Percentiles rank a stretch among this genome's conserved stretches.
Evolutionary conservation across 257 asterid genomes (phyloP).

Genomic region (Primulina huaijiensis): DNA sequence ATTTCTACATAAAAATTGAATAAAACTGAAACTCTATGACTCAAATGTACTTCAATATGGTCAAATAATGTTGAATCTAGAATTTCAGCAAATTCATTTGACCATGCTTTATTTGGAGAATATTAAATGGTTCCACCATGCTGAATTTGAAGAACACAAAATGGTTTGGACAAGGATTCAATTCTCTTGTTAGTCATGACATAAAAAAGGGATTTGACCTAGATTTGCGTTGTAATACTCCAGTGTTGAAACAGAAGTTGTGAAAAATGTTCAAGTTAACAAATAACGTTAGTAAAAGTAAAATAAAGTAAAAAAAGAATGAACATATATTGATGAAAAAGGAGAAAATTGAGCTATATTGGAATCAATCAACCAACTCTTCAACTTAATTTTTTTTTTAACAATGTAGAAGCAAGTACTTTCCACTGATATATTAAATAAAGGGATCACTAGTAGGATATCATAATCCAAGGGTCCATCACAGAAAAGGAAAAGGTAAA

Average conservation of each 20-base stretch:
- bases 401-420: background rate
- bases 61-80: background rate
- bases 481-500: slow-evolving; percentile 19
- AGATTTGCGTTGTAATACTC: background rate
- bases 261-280: too few relatives aligned
- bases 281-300: background rate
- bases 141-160: background rate
- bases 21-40: background rate
- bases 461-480: slow-evolving; percentile 20
- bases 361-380: background rate
- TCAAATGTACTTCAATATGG: background rate
- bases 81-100: background rate
- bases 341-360: background rate
- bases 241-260: background rate
- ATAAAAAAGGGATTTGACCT: background rate
- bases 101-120: background rate
- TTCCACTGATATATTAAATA: background rate
- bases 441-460: background rate
- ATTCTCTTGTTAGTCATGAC: background rate
- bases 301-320: background rate
- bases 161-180: background rate
- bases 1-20: slow-evolving; percentile 6
- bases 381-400: background rate
- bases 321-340: background rate
- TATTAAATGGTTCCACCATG: background rate